phyloP scores from a whole-genome alignment of 2,329 filamentous ascomycete species.

The Apiospora koreana region DNA sequence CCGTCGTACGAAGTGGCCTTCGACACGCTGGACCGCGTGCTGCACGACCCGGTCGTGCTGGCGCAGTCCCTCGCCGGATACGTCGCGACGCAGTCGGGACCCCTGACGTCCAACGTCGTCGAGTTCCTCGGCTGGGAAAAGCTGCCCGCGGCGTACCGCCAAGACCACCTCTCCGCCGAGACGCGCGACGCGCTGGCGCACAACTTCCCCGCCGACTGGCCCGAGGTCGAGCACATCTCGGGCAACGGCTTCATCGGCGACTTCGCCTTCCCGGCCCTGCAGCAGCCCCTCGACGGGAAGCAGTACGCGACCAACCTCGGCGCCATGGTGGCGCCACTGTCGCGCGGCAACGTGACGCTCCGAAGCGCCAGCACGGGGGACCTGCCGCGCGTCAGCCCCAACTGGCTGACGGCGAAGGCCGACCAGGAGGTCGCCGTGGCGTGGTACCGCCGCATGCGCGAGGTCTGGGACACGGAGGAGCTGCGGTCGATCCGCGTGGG shows the following conservation, averaged over 20 bases:
- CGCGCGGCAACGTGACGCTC: constrained; percentile 42
- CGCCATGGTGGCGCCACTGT: constrained; percentile 37
- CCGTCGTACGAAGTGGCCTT: constrained; percentile 31
- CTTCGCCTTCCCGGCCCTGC: constrained; percentile 15
- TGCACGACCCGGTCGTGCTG: constrained; percentile 23
- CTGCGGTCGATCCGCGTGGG: constrained; percentile 9
- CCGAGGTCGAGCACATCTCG: constrained; percentile 18
- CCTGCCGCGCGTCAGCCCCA: constrained; percentile 40
- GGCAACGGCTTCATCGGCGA: constrained; percentile 17
- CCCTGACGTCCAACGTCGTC: constrained; percentile 24
- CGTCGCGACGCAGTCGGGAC: constrained; percentile 29
- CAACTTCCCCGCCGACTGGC: constrained; percentile 34
- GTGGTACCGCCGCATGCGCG: constrained; percentile 37
- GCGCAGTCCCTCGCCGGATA: constrained; percentile 34
- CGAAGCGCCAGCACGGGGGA: constrained; percentile 30
- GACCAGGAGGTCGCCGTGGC: constrained; percentile 44
- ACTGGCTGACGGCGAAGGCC: constrained; percentile 38
- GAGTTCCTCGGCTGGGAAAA: constrained; percentile 32
- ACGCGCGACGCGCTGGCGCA: constrained; percentile 50
- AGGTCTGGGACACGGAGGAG: constrained; percentile 23
- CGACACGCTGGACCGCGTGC: constrained; percentile 28
- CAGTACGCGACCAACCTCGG: constrained; percentile 32
- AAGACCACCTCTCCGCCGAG: constrained; percentile 14
- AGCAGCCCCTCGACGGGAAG: constrained; percentile 16
- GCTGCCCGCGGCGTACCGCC: constrained; percentile 26